Base-by-base conservation (phyloP, 2,329 filamentous ascomycete genomes). In the Ceratocystiopsis minuta region DNA sequence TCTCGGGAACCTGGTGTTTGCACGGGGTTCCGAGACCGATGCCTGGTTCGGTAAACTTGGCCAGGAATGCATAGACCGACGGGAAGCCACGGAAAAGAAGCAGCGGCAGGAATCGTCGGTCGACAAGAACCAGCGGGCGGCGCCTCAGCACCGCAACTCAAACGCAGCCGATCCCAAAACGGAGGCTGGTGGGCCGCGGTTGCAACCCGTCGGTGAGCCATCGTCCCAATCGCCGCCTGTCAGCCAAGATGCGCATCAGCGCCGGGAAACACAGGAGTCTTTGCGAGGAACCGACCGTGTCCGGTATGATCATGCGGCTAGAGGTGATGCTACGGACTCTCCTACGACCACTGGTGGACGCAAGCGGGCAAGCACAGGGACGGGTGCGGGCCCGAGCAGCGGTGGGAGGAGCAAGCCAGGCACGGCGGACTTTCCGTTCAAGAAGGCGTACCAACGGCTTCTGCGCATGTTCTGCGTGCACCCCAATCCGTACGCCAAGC, bases 1-100 rank as follows among this genome's bases (percentile, higher is more conserved):
- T 55, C 67, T 96, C 4, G 86, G 87, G 6, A 86, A 79, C 35
- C 72, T 84, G 28, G 79, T 95, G 1, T 90, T 92, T 57, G 75
- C 78, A n/a, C 74, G 73, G 40, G 90, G 90, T 3, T 93, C 86
- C 36, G 90, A 98, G 61, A 96, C 88, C 1, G 90, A 96, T 56
- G 68, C 68, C 3, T 95, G 88, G 80, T 90, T 95, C 50, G 67
- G 72, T 41, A 72, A 72, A 14, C 57, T 86, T 7, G 74, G 75
- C 3, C 71, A 78, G 50, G 65, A 78, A 48, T 78, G 74, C 53
- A 74, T 78, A 41, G 72, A 78, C 34, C 66, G 74, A 20, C 72
- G 69, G 38, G 70, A 77, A 39, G 65, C 68, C 4, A 58, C 69
- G 31, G 66, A 74, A 45, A 60, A 62, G 34, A 63, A 65, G 13